A percentile compares a stretch with the other conserved stretches of the same genome.
These are phyloP conservation scores for Blastobotrys attinorum DNA, from an alignment of 805 yeast species.

Conservation along the genomic window DNA sequence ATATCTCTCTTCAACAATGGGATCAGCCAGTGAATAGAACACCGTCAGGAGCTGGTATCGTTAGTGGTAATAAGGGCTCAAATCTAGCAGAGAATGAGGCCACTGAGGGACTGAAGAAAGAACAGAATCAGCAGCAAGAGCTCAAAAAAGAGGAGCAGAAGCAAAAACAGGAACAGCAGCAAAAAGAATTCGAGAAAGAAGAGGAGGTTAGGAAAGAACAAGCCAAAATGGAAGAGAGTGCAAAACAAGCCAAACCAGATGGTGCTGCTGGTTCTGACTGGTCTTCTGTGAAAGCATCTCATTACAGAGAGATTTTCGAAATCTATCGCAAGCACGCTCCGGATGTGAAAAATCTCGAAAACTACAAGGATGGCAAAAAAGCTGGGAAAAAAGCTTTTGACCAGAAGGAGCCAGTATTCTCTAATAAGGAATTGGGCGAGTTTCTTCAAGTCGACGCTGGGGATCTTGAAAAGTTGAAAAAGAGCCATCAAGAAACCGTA, in stretches of 20 bases:
- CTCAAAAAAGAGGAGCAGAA: too few species aligned
- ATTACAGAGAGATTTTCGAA: conserved; percentile 36
- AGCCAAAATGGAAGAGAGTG: neutral
- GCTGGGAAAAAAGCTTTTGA: conserved; percentile 25
- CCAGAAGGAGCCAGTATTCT: conserved; percentile 32
- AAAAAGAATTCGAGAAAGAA: too few species aligned
- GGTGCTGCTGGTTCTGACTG: too few species aligned
- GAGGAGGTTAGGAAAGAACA: too few species aligned
- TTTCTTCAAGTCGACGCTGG: conserved; percentile 40
- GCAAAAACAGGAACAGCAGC: too few species aligned
- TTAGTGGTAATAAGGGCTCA: too few species aligned
- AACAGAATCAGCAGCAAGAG: too few species aligned
- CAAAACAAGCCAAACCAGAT: too few species aligned
- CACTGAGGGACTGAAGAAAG: too few species aligned
- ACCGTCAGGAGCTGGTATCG: too few species aligned
- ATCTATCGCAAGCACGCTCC: conserved; percentile 40
- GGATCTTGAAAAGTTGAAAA: conserved; percentile 38
- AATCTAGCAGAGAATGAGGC: too few species aligned
- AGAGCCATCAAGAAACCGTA: conserved; percentile 42
- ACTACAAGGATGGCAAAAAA: conserved; percentile 37
- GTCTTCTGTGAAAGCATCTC: too few species aligned
- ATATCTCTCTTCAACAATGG: neutral
- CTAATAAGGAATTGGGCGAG: conserved; percentile 44
- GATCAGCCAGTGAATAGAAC: neutral
- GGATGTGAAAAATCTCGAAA: conserved; percentile 33